Evolutionary conservation across 768 basidiomycete genomes (phyloP), one percentile per base, ranked within the genome.

Genomic region (Leccinum truebloodii): DNA sequence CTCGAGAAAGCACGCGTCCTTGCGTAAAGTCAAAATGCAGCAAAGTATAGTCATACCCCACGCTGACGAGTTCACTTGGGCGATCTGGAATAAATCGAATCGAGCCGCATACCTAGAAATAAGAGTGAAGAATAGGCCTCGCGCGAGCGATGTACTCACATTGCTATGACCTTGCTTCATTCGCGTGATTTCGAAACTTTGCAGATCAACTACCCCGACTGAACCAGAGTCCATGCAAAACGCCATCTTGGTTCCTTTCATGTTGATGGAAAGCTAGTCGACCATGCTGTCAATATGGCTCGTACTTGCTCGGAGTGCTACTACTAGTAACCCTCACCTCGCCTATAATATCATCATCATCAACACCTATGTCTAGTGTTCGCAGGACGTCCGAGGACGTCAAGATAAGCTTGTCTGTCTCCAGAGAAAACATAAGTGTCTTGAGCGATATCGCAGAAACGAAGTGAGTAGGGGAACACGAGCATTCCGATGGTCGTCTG

Each of bases 21-120:
- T 84, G 84, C 14, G 66, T 65, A 59, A 81, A 82, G 65, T 92
- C 89, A 66, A 85, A 87, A 67, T 94, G 92, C 14, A 89, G 69
- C 26, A 94, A 65, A 4, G 78, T 74, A 44, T 79, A 82, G 65
- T 94, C 92, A 66, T 89, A 93, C 2, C 92, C 92, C 6, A 85
- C 90, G 61, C 88, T 91, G 24, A 94, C 79, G 13, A 92, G 67
- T 70, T 94, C 92, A 48, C 78, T 80, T 4, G 89, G 84, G 24
- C 90, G 79, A 68, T 82, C 82, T 7, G 89, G 87, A 60, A 94
- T 83, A 69, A 91, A 93, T 60, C 78, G 83, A 41, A 89, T 85
- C 18, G 81, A 80, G 12, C 83, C 86, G 52, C 88, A 90, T 13
- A 94, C 83, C 91, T 93, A 66, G 37, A 61, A 56, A 59, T 61